Evolutionary conservation across 805 yeast species (phyloP).

Genomic region (Myxozyma mucilagina): DNA sequence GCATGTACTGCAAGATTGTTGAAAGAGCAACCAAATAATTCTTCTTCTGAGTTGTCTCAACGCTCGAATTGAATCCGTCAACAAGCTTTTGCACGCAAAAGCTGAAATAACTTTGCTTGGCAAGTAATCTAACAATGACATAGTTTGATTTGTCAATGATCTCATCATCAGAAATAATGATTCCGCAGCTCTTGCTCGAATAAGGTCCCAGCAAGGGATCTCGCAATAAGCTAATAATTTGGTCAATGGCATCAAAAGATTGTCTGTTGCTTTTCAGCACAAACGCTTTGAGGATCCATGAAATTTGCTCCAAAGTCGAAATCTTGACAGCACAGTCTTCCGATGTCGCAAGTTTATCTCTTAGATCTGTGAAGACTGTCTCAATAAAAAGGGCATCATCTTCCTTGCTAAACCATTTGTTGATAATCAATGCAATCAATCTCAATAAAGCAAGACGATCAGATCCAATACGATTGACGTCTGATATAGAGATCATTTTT

Average conservation of each 20-base stretch:
- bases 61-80: conserved; percentile 44
- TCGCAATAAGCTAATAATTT: conserved; percentile 43
- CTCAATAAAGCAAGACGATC: conserved; percentile 59
- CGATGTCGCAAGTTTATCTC: not conserved
- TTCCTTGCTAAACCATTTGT: conserved; percentile 50
- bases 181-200: conserved; percentile 59
- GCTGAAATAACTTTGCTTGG: conserved; percentile 78
- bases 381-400: conserved; percentile 37
- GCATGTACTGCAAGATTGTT: conserved; percentile 62
- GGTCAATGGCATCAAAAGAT: conserved; percentile 42
- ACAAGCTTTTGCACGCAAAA: conserved; percentile 58
- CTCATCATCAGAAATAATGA: conserved; percentile 67
- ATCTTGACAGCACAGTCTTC: not conserved
- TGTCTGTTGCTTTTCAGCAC: conserved; percentile 55
- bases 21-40: conserved; percentile 68
- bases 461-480: conserved; percentile 30
- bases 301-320: conserved; percentile 12
- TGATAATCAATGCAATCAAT: conserved; percentile 54
- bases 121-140: conserved; percentile 63
- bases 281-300: conserved; percentile 59
- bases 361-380: conserved; percentile 6
- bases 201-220: conserved; percentile 41
- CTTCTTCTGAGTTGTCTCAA: conserved; percentile 41
- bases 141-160: conserved; percentile 56
- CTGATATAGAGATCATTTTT: not conserved